A percentile compares a stretch with the other conserved stretches of the same genome.
These are phyloP conservation scores for Candida nitratophila DNA, from an alignment of 805 yeast species.

Conservation along the genomic window DNA sequence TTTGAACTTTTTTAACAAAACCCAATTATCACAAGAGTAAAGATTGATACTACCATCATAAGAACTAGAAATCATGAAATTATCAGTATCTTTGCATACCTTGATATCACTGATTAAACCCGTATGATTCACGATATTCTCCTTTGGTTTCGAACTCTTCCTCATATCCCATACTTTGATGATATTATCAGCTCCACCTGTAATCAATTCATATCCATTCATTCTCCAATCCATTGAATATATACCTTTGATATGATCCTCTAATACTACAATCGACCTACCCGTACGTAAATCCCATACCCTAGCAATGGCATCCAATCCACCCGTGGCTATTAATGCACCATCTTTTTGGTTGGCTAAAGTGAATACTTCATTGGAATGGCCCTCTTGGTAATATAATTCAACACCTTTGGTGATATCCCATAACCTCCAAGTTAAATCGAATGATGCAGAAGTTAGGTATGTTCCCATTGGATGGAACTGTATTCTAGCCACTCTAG, in stretches of 20 bases:
- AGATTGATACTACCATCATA: slow-evolving; percentile 64
- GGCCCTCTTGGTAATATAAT: slow-evolving; percentile 77
- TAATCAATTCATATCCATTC: slow-evolving; percentile 69
- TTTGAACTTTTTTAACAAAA: slow-evolving; percentile 39
- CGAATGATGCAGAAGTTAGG: slow-evolving; percentile 70
- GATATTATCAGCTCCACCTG: slow-evolving; percentile 79
- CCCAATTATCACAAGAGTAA: slow-evolving; percentile 71
- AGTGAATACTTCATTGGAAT: slow-evolving; percentile 61
- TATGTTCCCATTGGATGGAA: slow-evolving; percentile 59
- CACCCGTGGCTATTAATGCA: slow-evolving; percentile 65
- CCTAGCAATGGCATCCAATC: slow-evolving; percentile 64
- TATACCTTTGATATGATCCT: slow-evolving; percentile 68
- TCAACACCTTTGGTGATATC: slow-evolving; percentile 47
- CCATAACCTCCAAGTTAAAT: slow-evolving; percentile 86
- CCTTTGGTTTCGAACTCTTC: slow-evolving; percentile 27
- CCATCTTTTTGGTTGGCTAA: slow-evolving; percentile 72
- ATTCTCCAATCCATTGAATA: slow-evolving; percentile 67
- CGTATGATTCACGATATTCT: slow-evolving; percentile 62
- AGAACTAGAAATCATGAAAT: slow-evolving; percentile 51
- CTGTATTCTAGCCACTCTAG: slow-evolving; percentile 51
- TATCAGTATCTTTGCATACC: slow-evolving; percentile 36
- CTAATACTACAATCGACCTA: slow-evolving; percentile 44
- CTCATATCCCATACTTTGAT: slow-evolving; percentile 87
- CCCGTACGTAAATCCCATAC: slow-evolving; percentile 90
- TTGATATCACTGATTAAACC: slow-evolving; percentile 62